Evolutionary conservation across 2,329 filamentous ascomycete species (phyloP), one percentile per base, ranked within the genome.

Genomic region (Calonectria pseudoturangicola): DNA sequence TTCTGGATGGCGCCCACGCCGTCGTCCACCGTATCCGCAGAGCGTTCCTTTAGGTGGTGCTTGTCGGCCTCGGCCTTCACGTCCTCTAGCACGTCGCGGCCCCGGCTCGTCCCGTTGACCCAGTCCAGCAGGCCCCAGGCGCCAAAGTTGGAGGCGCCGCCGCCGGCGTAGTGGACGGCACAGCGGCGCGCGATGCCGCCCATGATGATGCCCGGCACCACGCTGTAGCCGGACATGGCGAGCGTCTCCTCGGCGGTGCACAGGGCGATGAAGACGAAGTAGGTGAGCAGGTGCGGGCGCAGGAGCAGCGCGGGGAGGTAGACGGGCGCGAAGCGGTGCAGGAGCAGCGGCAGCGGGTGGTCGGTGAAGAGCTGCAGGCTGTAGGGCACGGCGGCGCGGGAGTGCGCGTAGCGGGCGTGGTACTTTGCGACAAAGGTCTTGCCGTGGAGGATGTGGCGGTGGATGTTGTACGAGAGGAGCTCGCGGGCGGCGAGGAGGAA

Each of bases 271-370:
- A 94, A 89, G 13, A 94, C 79, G 69, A 94, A 88, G 84, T 93
- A 95, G 0, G 92, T 94, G n/a, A 95, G 86, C 4, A 95, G 87
- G 81, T 95, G 93, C 43, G 92, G 91, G 10, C 92, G 91, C 48
- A 94, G 86, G n/a, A 89, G 75, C 25, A 92, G 83, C 1, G 92
- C 89, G 1, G 93, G 92, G 0, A 94, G 82, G 80, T 93, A 93
- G 8, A 91, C 83, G 0, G 93, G 93, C 1, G 93, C 71, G 80
- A 93, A 91, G 60, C 89, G 90, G 73, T 89, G 87, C 1, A 94
- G 82, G 8, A 95, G 83, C 60, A 93, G 89, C 1, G 91, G 88
- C 0, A 91, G 74, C 0, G 93, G 93, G 79, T 95, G 92, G 82
- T 95, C 93, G 71, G 93, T 91, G 73, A 91, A 89, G 10, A 93